Base-by-base conservation (phyloP, 2,329 filamentous ascomycete species). In the Cladophialophora psammophila region DNA sequence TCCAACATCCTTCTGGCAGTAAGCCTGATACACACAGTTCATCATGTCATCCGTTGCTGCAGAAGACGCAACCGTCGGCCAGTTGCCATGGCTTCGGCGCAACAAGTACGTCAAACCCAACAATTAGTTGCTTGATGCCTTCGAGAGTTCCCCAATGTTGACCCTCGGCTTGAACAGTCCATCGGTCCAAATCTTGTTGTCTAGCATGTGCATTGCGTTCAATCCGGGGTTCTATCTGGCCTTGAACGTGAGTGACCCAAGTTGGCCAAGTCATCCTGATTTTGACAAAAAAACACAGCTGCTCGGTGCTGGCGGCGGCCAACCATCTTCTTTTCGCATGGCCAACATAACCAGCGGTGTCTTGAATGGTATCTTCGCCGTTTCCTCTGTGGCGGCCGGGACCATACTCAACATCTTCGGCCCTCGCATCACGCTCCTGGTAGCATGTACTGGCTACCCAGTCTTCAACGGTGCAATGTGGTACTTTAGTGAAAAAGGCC, bases 301-400 rank as follows among this genome's bases (percentile, higher is more conserved):
- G 9, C 59, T 62, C 8, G 59, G 59, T 15, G 59, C 45, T 36
- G 59, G 59, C 3, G 59, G 59, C 45, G 59, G 59, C 32, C 59
- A 55, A 53, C 59, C 59, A n/a, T 62, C 59, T 54, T 62, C 59
- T 7, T 36, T 54, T 12, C 31, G 32, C 45, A 62, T 62, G 59
- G 59, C 59, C 59, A 62, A 62, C 59, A 62, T 62, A 35, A 54
- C 45, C 59, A 62, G 35, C 48, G 59, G 45, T 34, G 45, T 42
- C 15, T n/a, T 54, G 32, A 26, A 62, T 20, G 59, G 45, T 31
- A 31, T 62, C 31, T 62, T 62, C 32, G 59, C 35, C 26, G 10
- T 62, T 18, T 62, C 59, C 15, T 36, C 59, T 10, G 15, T 54
- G 15, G 45, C 32, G 18, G 45, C 59, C 8, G 50, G 59, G 12